Conservation (phyloP, 441 rosid species). For the Populus hybrid region DNA sequence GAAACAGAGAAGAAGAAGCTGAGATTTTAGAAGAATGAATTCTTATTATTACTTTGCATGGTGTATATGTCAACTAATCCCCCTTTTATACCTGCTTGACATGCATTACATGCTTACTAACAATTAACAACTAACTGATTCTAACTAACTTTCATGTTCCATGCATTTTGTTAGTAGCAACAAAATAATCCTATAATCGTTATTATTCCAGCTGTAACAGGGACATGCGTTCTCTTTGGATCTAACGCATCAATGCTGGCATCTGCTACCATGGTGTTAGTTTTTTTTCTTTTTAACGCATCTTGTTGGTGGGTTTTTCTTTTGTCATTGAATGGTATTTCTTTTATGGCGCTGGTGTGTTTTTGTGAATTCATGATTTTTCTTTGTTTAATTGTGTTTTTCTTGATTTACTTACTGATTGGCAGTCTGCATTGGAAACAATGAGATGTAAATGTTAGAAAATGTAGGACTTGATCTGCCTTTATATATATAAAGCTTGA, state of each 20-base stretch:
- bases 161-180: too few relatives aligned
- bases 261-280: slow-evolving; percentile 80
- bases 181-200: too few relatives aligned
- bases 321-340: not conserved
- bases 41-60: too few relatives aligned
- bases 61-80: too few relatives aligned
- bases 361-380: not conserved
- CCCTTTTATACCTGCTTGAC: too few relatives aligned
- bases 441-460: not conserved
- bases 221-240: slow-evolving; percentile 90
- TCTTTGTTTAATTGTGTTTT: not conserved
- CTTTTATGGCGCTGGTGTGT: not conserved
- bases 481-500: not conserved
- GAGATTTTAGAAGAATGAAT: too few relatives aligned
- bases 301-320: not conserved
- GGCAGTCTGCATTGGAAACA: not conserved
- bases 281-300: not conserved
- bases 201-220: too few relatives aligned
- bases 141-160: too few relatives aligned
- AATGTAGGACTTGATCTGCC: not conserved
- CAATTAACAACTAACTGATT: too few relatives aligned
- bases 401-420: not conserved
- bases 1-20: too few relatives aligned
- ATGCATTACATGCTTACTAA: too few relatives aligned
- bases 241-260: slow-evolving; percentile 91